phyloP scores from a whole-genome alignment of 345 rosid species.

The Draba incana region DNA sequence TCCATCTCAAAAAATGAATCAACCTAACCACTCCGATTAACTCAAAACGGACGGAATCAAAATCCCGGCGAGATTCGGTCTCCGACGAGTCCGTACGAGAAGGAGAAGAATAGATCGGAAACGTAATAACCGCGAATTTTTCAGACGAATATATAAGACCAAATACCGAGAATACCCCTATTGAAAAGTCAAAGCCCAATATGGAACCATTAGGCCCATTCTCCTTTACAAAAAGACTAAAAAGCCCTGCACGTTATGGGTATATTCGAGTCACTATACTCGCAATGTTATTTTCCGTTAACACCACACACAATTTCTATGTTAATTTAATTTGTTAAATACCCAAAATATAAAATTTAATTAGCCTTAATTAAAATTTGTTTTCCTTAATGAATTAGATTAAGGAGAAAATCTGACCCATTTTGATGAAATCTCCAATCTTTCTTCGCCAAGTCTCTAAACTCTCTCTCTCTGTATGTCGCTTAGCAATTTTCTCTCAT shows the following conservation, averaged over 20 bases:
- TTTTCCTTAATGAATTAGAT: background rate
- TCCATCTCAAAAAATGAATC: slow-evolving; percentile 70
- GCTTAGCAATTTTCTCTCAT: slow-evolving; percentile 43
- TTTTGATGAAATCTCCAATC: slow-evolving; percentile 18
- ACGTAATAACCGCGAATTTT: slow-evolving; percentile 36
- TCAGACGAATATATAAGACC: slow-evolving; percentile 2
- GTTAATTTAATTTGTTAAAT: slow-evolving; percentile 8
- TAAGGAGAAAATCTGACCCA: slow-evolving; percentile 10
- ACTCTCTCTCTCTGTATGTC: slow-evolving; percentile 37
- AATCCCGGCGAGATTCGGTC: slow-evolving; percentile 31
- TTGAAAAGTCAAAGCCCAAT: slow-evolving; percentile 27
- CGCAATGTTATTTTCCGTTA: slow-evolving; percentile 48
- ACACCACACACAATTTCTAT: slow-evolving; percentile 41
- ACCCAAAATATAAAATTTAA: background rate
- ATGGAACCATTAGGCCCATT: slow-evolving; percentile 1
- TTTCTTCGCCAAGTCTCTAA: slow-evolving; percentile 36
- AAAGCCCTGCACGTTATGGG: slow-evolving; percentile 22
- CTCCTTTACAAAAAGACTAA: background rate
- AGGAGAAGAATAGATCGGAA: slow-evolving; percentile 22
- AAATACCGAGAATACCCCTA: slow-evolving; percentile 21
- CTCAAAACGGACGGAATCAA: background rate
- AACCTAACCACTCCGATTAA: slow-evolving; percentile 7
- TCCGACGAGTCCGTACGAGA: slow-evolving; percentile 31
- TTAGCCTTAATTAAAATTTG: no score
- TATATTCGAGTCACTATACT: slow-evolving; percentile 38